phyloP scores from a whole-genome alignment of 495 filamentous ascomycete genomes.

The Podospora anserina region DNA sequence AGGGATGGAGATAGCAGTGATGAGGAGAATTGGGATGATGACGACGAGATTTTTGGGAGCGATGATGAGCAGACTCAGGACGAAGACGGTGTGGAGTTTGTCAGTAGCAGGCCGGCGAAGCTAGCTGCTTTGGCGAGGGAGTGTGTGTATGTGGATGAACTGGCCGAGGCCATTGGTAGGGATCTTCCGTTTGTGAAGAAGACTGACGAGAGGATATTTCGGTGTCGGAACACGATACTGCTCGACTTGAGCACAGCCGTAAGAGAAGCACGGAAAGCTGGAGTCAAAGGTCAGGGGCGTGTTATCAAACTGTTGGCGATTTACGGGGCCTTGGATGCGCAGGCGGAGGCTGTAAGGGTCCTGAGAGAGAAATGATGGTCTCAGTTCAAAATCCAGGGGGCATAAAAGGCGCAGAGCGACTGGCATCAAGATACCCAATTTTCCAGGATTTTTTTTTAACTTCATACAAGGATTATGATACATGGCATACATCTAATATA shows the following conservation, averaged over 20 bases:
- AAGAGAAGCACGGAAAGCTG: slow-evolving; percentile 62
- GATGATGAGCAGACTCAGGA: slow-evolving; percentile 30
- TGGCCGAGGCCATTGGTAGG: slow-evolving; percentile 44
- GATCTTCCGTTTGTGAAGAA: slow-evolving; percentile 46
- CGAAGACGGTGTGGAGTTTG: slow-evolving; percentile 24
- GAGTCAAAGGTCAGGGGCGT: slow-evolving; percentile 51
- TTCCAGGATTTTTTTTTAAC: slow-evolving; percentile 16
- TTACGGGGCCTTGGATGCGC: slow-evolving; percentile 74
- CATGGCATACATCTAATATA: slow-evolving; percentile 39
- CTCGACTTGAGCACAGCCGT: slow-evolving; percentile 78
- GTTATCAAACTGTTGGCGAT: slow-evolving; percentile 69
- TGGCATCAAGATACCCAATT: slow-evolving; percentile 34
- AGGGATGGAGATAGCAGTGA: slow-evolving; percentile 31
- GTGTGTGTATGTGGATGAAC: slow-evolving; percentile 38
- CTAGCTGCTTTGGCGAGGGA: slow-evolving; percentile 44
- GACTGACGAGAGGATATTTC: slow-evolving; percentile 51
- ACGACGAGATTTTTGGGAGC: slow-evolving; percentile 15
- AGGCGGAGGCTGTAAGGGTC: slow-evolving; percentile 68
- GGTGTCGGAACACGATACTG: slow-evolving; percentile 68
- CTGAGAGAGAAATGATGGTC: slow-evolving; percentile 49
- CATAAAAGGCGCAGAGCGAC: slow-evolving; percentile 8
- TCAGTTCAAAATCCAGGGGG: background rate
- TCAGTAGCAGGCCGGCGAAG: slow-evolving; percentile 43
- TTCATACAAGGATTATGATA: slow-evolving; percentile 47
- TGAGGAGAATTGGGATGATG: slow-evolving; percentile 33